Evolutionary conservation across 805 yeast genomes (phyloP), one percentile per base, ranked within the genome.

Genomic region (Wickerhamomyces alni): DNA sequence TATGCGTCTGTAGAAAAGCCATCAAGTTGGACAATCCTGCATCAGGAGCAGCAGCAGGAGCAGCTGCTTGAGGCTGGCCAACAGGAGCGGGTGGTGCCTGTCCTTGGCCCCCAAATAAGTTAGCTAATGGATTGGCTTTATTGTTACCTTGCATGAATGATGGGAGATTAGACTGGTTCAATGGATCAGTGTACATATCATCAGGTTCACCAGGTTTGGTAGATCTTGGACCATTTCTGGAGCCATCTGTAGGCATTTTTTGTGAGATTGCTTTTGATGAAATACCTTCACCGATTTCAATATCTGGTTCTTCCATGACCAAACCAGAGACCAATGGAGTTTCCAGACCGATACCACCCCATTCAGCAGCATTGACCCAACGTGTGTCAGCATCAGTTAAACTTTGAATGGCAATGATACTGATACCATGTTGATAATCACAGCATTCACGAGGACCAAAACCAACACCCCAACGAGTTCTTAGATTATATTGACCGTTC

Each of bases 381-480:
- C 82, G 70, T 55, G 72, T 77, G 61, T 93, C 99, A 17, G 97
- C 96, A 43, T 93, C 99, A 0, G 99, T 93, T 50, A 93, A 72
- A 53, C 96, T 76, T 43, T 75, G 76, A 36, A 93, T 66, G 13
- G 98, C 96, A 45, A 93, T 87, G 28, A 88, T 75, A 44, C 95
- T 83, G 29, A 82, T 72, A 45, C 99, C 99, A 42, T 82, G 82
- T 56, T 82, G 89, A 63, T 93, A 93, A 63, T 93, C 94, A 61
- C 96, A 87, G 68, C 98, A 91, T 61, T 93, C 98, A 67, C 99
- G 79, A 39, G 99, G 99, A 5, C 99, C 99, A 57, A 85, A 93
- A 1, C 99, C 99, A 46, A 93, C 98, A 50, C 98, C 99, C 99
- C 99, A 93, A 58, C 96, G 75, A 5, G 94, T 86, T 63, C 98